Evolutionary conservation across 306 rosid species (phyloP).

Genomic region (Vachellia collinsii): DNA sequence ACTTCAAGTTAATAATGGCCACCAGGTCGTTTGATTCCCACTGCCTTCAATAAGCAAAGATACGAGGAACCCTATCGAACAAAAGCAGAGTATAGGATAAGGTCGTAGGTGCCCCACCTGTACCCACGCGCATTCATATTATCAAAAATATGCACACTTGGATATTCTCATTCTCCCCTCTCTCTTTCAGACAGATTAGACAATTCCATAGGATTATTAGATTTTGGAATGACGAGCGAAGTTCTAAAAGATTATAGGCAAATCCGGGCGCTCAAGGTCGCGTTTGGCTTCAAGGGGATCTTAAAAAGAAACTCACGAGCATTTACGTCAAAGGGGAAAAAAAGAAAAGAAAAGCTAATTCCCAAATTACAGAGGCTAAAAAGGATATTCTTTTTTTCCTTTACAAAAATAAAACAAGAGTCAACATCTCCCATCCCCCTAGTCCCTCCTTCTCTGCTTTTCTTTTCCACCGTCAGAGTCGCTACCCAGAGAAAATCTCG

Average conservation of each 20-base stretch:
- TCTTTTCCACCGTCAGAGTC: constrained; percentile 22
- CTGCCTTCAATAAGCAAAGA: constrained; percentile 51
- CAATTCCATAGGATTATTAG: neutral
- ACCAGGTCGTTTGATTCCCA: constrained; percentile 49
- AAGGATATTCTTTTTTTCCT: constrained; percentile 34
- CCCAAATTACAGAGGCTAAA: neutral
- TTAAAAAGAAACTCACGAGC: constrained; percentile 39
- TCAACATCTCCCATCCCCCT: constrained; percentile 22
- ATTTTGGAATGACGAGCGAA: neutral
- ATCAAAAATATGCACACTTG: constrained; percentile 32
- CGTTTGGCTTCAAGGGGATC: constrained; percentile 43
- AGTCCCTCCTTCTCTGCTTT: neutral
- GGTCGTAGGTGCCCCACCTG: too few species aligned
- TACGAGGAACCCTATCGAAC: too few species aligned
- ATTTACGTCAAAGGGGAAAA: constrained; percentile 40
- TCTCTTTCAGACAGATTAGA: neutral
- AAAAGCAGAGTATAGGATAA: too few species aligned
- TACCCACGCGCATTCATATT: constrained; percentile 32
- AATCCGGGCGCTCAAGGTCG: neutral
- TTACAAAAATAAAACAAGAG: constrained; percentile 33
- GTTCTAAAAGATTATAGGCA: neutral
- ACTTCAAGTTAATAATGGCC: constrained; percentile 28
- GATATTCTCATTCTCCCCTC: constrained; percentile 46
- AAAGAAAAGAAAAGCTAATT: neutral
- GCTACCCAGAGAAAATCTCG: constrained; percentile 9